Evolutionary conservation across 441 rosid genomes (phyloP).

Genomic region (Corymbia citriodora): DNA sequence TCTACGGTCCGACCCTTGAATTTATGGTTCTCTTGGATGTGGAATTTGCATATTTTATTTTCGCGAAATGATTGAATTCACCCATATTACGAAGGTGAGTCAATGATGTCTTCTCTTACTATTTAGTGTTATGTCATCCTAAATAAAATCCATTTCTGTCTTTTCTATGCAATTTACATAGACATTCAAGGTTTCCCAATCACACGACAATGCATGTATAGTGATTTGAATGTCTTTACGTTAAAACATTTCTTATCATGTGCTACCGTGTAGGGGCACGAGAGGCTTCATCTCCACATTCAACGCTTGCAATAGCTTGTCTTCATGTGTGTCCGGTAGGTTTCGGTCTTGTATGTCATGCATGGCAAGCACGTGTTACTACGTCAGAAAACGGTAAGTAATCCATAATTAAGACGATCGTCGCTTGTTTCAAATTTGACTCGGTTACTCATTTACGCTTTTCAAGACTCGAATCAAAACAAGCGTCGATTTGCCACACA

Average conservation of each 20-base stretch:
- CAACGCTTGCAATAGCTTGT: background rate
- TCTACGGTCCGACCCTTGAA: background rate
- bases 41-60: accelerated
- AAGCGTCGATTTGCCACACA: too few relatives aligned
- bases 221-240: accelerated
- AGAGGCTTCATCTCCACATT: background rate
- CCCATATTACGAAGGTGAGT: accelerated
- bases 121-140: accelerated
- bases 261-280: accelerated
- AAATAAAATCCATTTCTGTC: background rate
- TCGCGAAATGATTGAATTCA: accelerated
- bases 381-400: accelerated
- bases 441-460: background rate
- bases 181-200: accelerated
- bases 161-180: accelerated
- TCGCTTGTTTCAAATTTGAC: accelerated
- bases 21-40: too few relatives aligned
- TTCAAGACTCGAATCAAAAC: background rate
- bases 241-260: accelerated
- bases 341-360: accelerated
- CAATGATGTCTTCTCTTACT: accelerated
- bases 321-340: background rate
- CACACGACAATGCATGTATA: accelerated
- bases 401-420: accelerated
- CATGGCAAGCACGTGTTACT: background rate